Percentiles rank a stretch among this genome's conserved stretches.
These are phyloP conservation scores for Pyricularia pennisetigena DNA, from an alignment of 2,329 filamentous ascomycete genomes.

Conservation along the genomic window DNA sequence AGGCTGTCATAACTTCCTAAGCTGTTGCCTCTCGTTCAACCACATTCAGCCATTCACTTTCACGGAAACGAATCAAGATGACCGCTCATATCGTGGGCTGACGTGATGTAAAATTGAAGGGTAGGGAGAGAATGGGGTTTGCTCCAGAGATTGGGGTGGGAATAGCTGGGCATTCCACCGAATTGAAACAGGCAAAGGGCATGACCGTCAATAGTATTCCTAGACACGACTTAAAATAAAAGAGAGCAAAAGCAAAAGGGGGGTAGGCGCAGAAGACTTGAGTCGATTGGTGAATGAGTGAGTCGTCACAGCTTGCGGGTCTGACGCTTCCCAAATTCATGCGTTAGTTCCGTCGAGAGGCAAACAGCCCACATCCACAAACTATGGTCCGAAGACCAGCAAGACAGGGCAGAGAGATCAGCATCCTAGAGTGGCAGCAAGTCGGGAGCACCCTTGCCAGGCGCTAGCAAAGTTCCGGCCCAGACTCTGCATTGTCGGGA, in stretches of 20 bases:
- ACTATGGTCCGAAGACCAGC: neutral
- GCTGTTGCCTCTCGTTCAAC: slow-evolving; percentile 29
- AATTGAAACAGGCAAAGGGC: neutral
- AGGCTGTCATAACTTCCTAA: slow-evolving; percentile 21
- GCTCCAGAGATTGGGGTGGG: neutral
- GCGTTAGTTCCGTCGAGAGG: neutral
- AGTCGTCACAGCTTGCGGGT: neutral
- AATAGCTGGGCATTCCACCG: neutral
- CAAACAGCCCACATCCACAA: neutral
- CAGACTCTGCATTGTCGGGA: neutral
- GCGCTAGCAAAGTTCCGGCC: neutral
- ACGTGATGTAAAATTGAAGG: neutral
- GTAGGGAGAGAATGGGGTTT: neutral
- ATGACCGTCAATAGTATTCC: neutral
- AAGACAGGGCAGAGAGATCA: neutral
- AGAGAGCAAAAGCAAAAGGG: neutral
- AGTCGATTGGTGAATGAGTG: slow-evolving; percentile 3
- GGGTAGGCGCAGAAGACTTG: slow-evolving; percentile 4
- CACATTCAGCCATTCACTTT: neutral
- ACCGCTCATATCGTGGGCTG: neutral
- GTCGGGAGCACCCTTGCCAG: neutral
- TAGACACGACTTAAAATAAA: neutral
- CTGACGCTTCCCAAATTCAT: neutral
- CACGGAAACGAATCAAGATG: neutral
- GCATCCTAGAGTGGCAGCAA: neutral